Conservation (phyloP, 352 stramenopile species). For the Elongisporangium prolatum region DNA sequence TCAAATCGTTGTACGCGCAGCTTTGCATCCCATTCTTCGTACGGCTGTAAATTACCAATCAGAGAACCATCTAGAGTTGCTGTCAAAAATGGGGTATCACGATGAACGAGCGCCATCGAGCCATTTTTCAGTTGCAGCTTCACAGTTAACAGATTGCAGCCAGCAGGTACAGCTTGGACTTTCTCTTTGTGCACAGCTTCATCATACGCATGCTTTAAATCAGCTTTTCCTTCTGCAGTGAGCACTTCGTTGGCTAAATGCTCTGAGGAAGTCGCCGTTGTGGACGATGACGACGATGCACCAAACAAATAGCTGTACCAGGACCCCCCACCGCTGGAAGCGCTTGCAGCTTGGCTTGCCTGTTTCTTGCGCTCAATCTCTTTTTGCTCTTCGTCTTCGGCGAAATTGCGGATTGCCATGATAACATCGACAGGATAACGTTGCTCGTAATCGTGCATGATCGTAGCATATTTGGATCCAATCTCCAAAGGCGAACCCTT, state of each 20-base stretch:
- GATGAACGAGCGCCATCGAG: conserved; percentile 49
- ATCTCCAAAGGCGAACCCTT: conserved; percentile 30
- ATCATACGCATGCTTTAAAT: conserved; percentile 71
- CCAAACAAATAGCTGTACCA: conserved; percentile 87
- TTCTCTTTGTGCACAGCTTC: conserved; percentile 56
- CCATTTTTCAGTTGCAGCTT: conserved; percentile 60
- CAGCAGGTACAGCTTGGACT: conserved; percentile 34
- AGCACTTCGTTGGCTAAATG: conserved; percentile 31
- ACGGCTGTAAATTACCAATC: conserved; percentile 52
- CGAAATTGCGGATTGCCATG: conserved; percentile 50
- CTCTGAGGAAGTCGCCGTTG: conserved; percentile 4
- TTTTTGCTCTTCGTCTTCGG: conserved; percentile 45
- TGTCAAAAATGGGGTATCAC: conserved; percentile 37
- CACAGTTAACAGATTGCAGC: conserved; percentile 66
- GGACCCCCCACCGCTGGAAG: conserved; percentile 25
- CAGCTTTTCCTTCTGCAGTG: conserved; percentile 56
- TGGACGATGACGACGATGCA: conserved; percentile 8
- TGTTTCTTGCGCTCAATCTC: conserved; percentile 22
- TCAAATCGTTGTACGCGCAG: conserved; percentile 68
- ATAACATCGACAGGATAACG: conserved; percentile 68
- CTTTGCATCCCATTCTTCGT: conserved; percentile 57
- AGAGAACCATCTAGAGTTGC: conserved; percentile 47
- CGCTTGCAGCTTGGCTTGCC: conserved; percentile 11
- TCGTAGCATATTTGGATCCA: conserved; percentile 33
- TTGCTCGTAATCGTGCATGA: conserved; percentile 47